phyloP scores from a whole-genome alignment of 2,329 filamentous ascomycete genomes.

The Bipolaris cookei region DNA sequence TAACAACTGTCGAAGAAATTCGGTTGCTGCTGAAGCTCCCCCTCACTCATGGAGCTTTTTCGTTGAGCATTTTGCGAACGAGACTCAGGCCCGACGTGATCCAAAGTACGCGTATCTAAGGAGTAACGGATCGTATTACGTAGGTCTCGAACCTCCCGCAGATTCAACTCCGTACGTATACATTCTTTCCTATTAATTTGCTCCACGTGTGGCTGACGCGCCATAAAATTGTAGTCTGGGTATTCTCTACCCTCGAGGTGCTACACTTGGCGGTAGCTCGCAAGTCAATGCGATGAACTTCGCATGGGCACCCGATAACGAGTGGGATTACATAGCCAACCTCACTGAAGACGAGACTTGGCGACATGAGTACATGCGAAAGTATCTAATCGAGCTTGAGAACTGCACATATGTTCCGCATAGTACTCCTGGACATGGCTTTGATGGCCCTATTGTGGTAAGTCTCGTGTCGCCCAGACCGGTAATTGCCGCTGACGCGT shows the following conservation, averaged over 20 bases:
- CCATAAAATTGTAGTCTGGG: background rate
- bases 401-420: conserved; percentile 58
- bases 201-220: background rate
- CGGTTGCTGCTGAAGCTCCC: background rate
- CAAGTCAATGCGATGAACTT: background rate
- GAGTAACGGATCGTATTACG: background rate
- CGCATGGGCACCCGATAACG: conserved; percentile 60
- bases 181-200: background rate
- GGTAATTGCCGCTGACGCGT: background rate
- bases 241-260: background rate
- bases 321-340: conserved; percentile 64
- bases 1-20: background rate
- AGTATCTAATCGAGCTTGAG: conserved; percentile 62
- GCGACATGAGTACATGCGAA: conserved; percentile 58
- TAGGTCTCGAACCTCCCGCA: background rate
- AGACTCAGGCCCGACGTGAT: background rate
- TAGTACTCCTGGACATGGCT: conserved; percentile 59
- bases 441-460: conserved; percentile 58
- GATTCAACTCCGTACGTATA: background rate
- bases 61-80: background rate
- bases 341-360: conserved; percentile 66
- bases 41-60: conserved; percentile 1
- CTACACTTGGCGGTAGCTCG: background rate
- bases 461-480: background rate
- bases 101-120: background rate